Evolutionary conservation across 768 basidiomycete genomes (phyloP), one percentile per base, ranked within the genome.

Genomic region (Rubroboletus pulcherrimus): DNA sequence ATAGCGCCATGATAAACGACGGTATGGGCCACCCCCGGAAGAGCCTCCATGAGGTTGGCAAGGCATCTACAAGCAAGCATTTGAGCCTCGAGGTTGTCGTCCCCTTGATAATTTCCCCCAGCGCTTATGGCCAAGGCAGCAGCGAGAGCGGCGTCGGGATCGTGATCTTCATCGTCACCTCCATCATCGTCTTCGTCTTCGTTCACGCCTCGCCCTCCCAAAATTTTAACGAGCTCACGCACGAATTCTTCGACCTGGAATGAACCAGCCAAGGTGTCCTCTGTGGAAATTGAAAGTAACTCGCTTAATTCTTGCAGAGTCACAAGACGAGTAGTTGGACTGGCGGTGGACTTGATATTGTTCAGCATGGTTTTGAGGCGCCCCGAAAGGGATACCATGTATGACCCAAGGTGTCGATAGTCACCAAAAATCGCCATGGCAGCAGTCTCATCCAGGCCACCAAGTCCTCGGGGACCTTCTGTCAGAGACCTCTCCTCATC

Each of bases 1-100:
- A 99, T 95, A 17, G 96, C 97, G n/a, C 96, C 96, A 65, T 96
- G 91, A 70, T 97, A 92, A 38, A 98, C 96, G 63, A 99, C 87
- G 43, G 93, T 94, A 67, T 98, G 94, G n/a, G 93, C 93, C 40
- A 93, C 89, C 26, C 95, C 94, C 17, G 97, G 97, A 21, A 98
- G 79, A n/a, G 94, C 96, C 72, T 98, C 97, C 93, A 98, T 95
- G 53, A 99, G 79, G 71, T 99, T 98, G 46, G 95, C 96, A 50
- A 99, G 78, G 69, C 97, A 99, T 59, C 97, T 81, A 72, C 95
- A 98, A 30, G 97, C 97, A 45, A 98, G 81, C 48, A 98, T 86
- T 73, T 98, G 95, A 51, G 93, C 93, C 74, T 98, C 95, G 31
- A 90, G 81, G 62, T 90, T 91, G 56, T 91, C 91, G 63, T 93